Percentiles rank a stretch among this genome's conserved stretches.
These are phyloP conservation scores for Sporopachydermia lactativora DNA, from an alignment of 805 yeast genomes.

Conservation along the genomic window DNA sequence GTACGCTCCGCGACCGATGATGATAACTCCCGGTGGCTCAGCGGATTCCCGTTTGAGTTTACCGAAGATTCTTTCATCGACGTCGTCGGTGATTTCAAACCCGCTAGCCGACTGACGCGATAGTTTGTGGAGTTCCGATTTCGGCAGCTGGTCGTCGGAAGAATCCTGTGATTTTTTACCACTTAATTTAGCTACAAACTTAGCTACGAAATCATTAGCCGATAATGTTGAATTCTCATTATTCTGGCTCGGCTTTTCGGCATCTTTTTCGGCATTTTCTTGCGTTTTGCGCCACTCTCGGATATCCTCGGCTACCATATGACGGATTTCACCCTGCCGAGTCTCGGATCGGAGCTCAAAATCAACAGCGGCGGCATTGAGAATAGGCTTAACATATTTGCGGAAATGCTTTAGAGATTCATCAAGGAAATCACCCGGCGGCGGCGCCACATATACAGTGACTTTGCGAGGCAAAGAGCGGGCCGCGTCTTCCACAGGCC, in stretches of 20 bases:
- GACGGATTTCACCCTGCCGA: constrained; percentile 82
- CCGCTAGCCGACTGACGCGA: constrained; percentile 3
- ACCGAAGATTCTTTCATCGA: constrained; percentile 17
- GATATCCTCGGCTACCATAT: constrained; percentile 68
- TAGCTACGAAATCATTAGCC: neutral
- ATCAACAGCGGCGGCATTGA: constrained; percentile 76
- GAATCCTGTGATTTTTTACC: neutral
- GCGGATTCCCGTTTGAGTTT: constrained; percentile 27
- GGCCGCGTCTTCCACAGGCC: constrained; percentile 21
- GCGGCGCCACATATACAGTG: constrained; percentile 85
- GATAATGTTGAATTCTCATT: constrained; percentile 6
- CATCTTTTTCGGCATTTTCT: constrained; percentile 15
- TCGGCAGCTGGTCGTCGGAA: neutral
- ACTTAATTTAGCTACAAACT: neutral
- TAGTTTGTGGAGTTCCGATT: neutral
- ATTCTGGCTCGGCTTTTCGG: constrained; percentile 10
- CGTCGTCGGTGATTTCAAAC: constrained; percentile 15
- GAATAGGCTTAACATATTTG: constrained; percentile 70
- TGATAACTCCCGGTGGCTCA: constrained; percentile 39
- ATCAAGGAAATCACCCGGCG: constrained; percentile 82
- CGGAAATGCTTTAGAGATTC: constrained; percentile 62
- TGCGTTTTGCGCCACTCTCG: constrained; percentile 46
- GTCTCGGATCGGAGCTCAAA: constrained; percentile 62
- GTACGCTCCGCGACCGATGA: constrained; percentile 91
- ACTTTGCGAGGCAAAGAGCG: constrained; percentile 56